phyloP scores from a whole-genome alignment of 2,329 filamentous ascomycete species.

The Botrytis sinoallii region DNA sequence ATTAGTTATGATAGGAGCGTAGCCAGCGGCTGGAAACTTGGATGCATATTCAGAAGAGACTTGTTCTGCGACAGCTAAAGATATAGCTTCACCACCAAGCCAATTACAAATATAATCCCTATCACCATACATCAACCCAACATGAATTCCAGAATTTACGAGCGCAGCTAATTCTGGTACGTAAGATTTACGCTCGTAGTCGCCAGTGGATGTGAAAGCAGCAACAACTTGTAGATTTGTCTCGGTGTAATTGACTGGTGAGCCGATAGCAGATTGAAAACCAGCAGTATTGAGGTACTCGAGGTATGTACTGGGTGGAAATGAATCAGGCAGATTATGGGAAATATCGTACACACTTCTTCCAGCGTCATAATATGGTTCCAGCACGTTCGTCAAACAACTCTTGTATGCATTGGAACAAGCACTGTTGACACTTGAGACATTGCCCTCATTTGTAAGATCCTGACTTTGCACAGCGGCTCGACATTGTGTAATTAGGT shows the following conservation, averaged over 20 bases:
- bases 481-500: conserved; percentile 53
- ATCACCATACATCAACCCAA: conserved; percentile 70
- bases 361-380: conserved; percentile 37
- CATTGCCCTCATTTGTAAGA: conserved; percentile 42
- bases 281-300: conserved; percentile 64
- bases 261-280: conserved; percentile 59
- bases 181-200: conserved; percentile 62
- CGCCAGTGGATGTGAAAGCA: conserved; percentile 51
- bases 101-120: conserved; percentile 64
- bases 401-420: conserved; percentile 38
- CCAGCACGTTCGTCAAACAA: conserved; percentile 39
- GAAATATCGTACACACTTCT: conserved; percentile 40
- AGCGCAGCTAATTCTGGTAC: conserved; percentile 58
- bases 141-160: conserved; percentile 59
- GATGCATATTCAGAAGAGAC: conserved; percentile 47
- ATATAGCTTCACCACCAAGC: conserved; percentile 73
- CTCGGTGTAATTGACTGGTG: conserved; percentile 58
- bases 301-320: conserved; percentile 58
- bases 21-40: conserved; percentile 64
- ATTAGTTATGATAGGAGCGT: conserved; percentile 69
- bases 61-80: conserved; percentile 56
- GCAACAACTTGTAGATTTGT: conserved; percentile 46
- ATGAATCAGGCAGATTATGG: conserved; percentile 49
- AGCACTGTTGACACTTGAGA: conserved; percentile 36
- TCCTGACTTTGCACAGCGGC: conserved; percentile 42